Evolutionary conservation across 306 rosid genomes (phyloP).

Genomic region (Rosa chinensis): DNA sequence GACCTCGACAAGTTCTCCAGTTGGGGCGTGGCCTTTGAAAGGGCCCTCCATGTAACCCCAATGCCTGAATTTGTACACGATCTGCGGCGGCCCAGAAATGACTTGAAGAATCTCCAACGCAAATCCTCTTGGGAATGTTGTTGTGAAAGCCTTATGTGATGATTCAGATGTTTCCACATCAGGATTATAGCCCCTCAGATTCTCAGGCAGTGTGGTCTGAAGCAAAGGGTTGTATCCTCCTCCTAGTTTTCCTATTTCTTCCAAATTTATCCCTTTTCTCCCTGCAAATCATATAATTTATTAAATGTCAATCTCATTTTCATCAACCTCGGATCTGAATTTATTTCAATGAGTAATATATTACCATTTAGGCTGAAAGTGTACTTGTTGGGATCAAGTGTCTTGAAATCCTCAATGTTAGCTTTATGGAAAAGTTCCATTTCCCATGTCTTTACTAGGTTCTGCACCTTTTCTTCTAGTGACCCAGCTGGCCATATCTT

Average conservation of each 20-base stretch:
- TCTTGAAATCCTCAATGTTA: conserved; percentile 33
- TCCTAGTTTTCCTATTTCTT: conserved; percentile 50
- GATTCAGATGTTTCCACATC: conserved; percentile 52
- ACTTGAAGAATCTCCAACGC: conserved; percentile 58
- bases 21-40: conserved; percentile 57
- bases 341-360: no score
- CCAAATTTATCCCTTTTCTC: conserved; percentile 41
- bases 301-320: not conserved
- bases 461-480: conserved; percentile 59
- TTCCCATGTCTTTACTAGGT: conserved; percentile 59
- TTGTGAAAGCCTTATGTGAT: conserved; percentile 52
- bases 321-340: not conserved
- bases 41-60: conserved; percentile 91
- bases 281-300: conserved; percentile 30
- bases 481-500: conserved; percentile 69
- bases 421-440: conserved; percentile 67
- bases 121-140: conserved; percentile 67
- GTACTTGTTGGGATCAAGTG: conserved; percentile 44
- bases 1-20: conserved; percentile 47
- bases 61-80: conserved; percentile 71
- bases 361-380: conserved; percentile 63
- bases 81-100: conserved; percentile 51
- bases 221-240: conserved; percentile 62
- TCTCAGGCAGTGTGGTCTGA: conserved; percentile 59
- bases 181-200: conserved; percentile 50